These are phyloP conservation scores for Micractinium conductrix DNA, from an alignment of 139 green algal species.

Conservation along the genomic window DNA sequence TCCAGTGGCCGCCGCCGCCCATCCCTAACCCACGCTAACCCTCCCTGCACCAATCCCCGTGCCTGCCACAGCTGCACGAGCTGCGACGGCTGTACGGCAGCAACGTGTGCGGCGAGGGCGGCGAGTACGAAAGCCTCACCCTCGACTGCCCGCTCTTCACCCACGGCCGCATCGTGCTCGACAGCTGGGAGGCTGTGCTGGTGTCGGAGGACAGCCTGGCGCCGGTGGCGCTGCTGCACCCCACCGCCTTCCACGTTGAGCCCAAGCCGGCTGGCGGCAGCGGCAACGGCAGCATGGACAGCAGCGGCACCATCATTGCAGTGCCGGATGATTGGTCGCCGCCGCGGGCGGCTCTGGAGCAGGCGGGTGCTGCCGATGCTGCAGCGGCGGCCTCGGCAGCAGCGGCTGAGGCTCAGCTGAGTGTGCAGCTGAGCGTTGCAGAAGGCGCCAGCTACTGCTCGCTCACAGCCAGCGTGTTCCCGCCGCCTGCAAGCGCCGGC, in stretches of 20 bases:
- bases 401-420: not conserved
- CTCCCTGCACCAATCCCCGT: too few relatives aligned
- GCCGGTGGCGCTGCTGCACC: constrained; percentile 69
- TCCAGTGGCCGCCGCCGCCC: too few relatives aligned
- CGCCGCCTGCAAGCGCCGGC: not conserved
- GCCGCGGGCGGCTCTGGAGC: too few relatives aligned
- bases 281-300: not conserved
- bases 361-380: not conserved
- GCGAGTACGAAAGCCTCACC: constrained; percentile 97
- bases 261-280: constrained; percentile 52
- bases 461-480: constrained; percentile 3
- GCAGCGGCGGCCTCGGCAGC: not conserved
- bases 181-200: constrained; percentile 62
- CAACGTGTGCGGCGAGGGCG: constrained; percentile 96
- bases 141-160: constrained; percentile 91
- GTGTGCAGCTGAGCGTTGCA: constrained; percentile 1
- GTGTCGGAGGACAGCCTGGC: constrained; percentile 51
- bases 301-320: constrained; percentile 20
- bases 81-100: constrained; percentile 76
- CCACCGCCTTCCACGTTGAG: constrained; percentile 78
- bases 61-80: constrained; percentile 53
- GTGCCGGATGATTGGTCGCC: constrained; percentile 49
- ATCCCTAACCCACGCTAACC: too few relatives aligned
- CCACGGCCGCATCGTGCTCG: constrained; percentile 75
- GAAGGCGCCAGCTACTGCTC: constrained; percentile 18